These are phyloP conservation scores for Suillus fuscotomentosus DNA, from an alignment of 768 basidiomycete species.

Conservation along the genomic window DNA sequence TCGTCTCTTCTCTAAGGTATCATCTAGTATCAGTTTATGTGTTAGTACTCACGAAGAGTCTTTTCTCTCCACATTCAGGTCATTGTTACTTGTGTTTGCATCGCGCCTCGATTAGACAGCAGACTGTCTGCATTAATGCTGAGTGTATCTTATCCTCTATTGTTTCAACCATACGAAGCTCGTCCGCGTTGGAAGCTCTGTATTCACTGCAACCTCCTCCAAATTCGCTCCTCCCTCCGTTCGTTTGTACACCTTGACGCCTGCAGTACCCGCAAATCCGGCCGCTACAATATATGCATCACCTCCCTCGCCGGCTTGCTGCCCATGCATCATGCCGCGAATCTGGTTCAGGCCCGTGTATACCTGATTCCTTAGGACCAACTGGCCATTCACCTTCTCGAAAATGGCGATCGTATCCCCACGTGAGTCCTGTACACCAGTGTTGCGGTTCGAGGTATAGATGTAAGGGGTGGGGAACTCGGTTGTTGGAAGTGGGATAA, in stretches of 20 bases:
- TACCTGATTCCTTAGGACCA: conserved; percentile 50
- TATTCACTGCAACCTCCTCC: conserved; percentile 50
- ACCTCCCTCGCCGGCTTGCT: conserved; percentile 36
- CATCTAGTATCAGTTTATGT: too few relatives aligned
- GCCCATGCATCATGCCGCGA: conserved; percentile 63
- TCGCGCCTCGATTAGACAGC: too few relatives aligned
- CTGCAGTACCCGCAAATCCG: conserved; percentile 50
- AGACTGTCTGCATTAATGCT: neutral
- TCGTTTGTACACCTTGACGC: conserved; percentile 57
- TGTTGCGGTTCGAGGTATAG: conserved; percentile 70
- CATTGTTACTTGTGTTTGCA: too few relatives aligned
- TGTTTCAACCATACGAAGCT: conserved; percentile 44
- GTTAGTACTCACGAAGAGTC: too few relatives aligned
- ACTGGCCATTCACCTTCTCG: conserved; percentile 36
- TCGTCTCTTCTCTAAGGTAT: too few relatives aligned
- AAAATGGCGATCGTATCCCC: conserved; percentile 69
- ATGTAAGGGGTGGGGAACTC: conserved; percentile 53
- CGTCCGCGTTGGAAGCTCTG: conserved; percentile 48
- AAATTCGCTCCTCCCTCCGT: conserved; percentile 53
- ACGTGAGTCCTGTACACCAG: conserved; percentile 45
- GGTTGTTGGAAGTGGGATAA: conserved; percentile 48
- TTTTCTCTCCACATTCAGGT: too few relatives aligned
- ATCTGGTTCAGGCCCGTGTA: conserved; percentile 65
- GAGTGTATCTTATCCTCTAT: neutral
- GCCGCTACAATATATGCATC: conserved; percentile 57